phyloP scores from a whole-genome alignment of 2,329 filamentous ascomycete genomes.

The Pyrenophora teres region DNA sequence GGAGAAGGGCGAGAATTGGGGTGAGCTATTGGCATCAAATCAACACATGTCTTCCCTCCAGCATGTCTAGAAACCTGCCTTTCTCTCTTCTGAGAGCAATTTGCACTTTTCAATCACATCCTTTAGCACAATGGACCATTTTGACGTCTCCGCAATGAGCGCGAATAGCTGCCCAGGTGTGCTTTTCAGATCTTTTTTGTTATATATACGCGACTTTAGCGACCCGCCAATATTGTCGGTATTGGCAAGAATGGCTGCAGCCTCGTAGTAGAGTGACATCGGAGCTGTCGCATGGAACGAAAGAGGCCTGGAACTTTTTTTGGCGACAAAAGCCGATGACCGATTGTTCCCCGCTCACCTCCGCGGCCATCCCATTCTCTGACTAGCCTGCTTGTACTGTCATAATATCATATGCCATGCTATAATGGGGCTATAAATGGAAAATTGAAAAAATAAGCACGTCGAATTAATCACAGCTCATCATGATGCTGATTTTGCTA shows the following conservation, averaged over 20 bases:
- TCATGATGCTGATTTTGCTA: no score
- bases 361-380: neutral
- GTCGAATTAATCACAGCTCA: no score
- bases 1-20: constrained; percentile 76
- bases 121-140: constrained; percentile 86
- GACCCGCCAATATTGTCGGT: constrained; percentile 73
- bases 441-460: no score
- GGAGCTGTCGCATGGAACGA: constrained; percentile 11
- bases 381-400: no score
- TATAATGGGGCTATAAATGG: no score
- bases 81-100: constrained; percentile 78
- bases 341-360: constrained; percentile 12
- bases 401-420: no score
- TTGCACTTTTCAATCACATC: constrained; percentile 85
- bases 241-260: constrained; percentile 72
- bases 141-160: constrained; percentile 80
- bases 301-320: constrained; percentile 11
- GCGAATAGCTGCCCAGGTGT: constrained; percentile 84
- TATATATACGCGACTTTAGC: constrained; percentile 83
- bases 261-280: constrained; percentile 97
- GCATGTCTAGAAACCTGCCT: constrained; percentile 59
- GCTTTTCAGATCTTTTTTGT: constrained; percentile 73
- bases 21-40: constrained; percentile 66
- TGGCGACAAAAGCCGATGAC: constrained; percentile 9
- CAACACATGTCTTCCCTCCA: neutral